Evolutionary conservation across 805 yeast genomes (phyloP).

Genomic region (Saccharomycopsis sp.): DNA sequence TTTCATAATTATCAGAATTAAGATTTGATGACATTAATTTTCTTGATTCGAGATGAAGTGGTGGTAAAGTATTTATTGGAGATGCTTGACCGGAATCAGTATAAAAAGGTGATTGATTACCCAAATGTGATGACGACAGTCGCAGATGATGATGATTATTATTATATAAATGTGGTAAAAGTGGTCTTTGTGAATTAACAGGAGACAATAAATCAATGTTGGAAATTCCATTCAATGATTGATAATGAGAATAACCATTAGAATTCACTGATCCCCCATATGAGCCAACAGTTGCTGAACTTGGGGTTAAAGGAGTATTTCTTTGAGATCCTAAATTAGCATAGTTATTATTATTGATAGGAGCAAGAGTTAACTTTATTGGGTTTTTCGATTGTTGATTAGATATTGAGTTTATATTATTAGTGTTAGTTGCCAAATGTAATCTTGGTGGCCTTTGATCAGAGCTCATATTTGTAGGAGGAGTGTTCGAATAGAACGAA

Average conservation of each 20-base stretch:
- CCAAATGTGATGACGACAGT: slow-evolving; percentile 4
- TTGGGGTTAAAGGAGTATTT: slow-evolving; percentile 16
- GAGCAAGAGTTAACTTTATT: slow-evolving; percentile 12
- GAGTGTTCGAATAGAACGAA: background rate
- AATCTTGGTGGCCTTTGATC: background rate
- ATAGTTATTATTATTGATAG: slow-evolving; percentile 10
- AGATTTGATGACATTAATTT: background rate
- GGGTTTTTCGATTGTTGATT: slow-evolving; percentile 9
- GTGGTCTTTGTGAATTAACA: slow-evolving; percentile 5
- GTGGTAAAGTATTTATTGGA: slow-evolving; percentile 7
- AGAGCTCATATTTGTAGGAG: background rate
- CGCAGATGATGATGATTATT: slow-evolving; percentile 5
- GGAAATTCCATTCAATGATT: background rate
- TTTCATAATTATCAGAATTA: background rate
- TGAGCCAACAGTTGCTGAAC: slow-evolving; percentile 5
- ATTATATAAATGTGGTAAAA: slow-evolving; percentile 3
- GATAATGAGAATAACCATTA: background rate
- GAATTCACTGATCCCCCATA: background rate
- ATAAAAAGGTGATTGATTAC: slow-evolving; percentile 1
- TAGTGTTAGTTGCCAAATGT: background rate
- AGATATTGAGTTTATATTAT: background rate
- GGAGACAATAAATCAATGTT: slow-evolving; percentile 11
- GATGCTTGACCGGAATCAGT: slow-evolving; percentile 1
- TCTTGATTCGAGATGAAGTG: background rate
- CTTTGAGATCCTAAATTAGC: slow-evolving; percentile 10